Evolutionary conservation across 495 filamentous ascomycete species (phyloP), one percentile per base, ranked within the genome.

Genomic region (Apodospora peruviana): DNA sequence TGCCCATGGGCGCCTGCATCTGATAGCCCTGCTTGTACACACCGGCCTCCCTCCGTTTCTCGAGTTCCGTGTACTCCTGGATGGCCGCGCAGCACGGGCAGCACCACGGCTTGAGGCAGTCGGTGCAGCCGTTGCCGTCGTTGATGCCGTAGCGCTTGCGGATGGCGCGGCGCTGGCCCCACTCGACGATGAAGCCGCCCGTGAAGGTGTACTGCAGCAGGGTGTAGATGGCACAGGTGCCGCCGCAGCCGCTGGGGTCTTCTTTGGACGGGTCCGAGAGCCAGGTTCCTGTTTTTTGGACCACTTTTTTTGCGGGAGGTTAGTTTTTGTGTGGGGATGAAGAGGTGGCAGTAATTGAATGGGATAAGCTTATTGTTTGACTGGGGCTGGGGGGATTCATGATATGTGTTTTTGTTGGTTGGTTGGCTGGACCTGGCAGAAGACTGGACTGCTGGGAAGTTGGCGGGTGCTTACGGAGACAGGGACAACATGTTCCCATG

Each of bases 91-190:
- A 67, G 67, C 81, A 85, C 50, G 76, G 72, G 40, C 72, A 78
- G 43, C 73, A 69, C 59, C 69, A 79, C 27, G 27, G 27, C 27
- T 7, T 32, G 14, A 32, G 27, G 14, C 27, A 32, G 56, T 83
- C 81, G 29, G 49, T 67, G 61, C 64, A 66, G 8, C 60, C 67
- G 43, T 70, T 72, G 24, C 80, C 80, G n/a, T 75, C 56, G 5
- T 40, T 19, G 62, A 85, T 76, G 47, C 67, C 57, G 62, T 77
- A 79, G 19, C 63, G 66, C 18, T 75, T 53, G 11, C 81, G 75
- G 44, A 82, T 68, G 41, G 78, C 70, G 34, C 60, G 55, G 32
- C 80, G 79, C 58, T 81, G 76, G 50, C 80, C 55, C 65, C 76
- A 74, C 43, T 45, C 50, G 43, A 73, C 56, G 37, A 5, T 10